Evolutionary conservation across 2,329 filamentous ascomycete species (phyloP), one percentile per base, ranked within the genome.

Genomic region (Diplodia mutila): DNA sequence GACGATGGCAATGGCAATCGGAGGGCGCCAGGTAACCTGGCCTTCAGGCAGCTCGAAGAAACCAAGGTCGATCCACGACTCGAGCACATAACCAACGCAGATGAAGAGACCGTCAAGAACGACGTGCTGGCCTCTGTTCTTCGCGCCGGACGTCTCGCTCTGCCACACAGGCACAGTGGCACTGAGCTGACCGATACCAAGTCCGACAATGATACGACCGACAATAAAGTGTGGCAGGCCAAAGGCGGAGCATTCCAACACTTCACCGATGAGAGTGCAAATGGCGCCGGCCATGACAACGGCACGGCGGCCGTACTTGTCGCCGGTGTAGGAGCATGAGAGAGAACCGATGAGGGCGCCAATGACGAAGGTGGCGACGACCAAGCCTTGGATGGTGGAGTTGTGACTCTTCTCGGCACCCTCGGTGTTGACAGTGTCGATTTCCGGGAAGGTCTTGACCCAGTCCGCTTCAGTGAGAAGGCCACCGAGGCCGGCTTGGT

Each of bases 401-500:
- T 84, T 82, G 68, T 79, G 71, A 55, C 75, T 75, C 72, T 85
- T 82, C 49, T 76, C 69, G 0, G 76, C 74, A 2, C 83, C 83
- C 0, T 70, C 75, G 1, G 80, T 77, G 71, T 82, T 75, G 52
- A 81, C 71, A 0, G 83, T 85, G 73, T 86, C 79, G 71, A 85
- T 84, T 63, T 79, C 71, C 1, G 84, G 84, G 70, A 86, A 85
- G 67, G 80, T 78, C 67, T 80, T 74, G 53, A 78, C 76, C 78
- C 78, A 81, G 68, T 77, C 76, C 9, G 70, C 67, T 1, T 79
- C 73, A 67, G 81, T 75, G 68, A 82, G 71, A n/a, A 85, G 75
- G 16, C 83, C 82, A 53, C 83, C 83, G n/a, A 82, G 78, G 55
- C 81, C 82, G 59, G 81, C 81, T 71, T 85, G 82, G 72, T 85